phyloP scores from a whole-genome alignment of 306 rosid genomes.

The Prunus dulcis region DNA sequence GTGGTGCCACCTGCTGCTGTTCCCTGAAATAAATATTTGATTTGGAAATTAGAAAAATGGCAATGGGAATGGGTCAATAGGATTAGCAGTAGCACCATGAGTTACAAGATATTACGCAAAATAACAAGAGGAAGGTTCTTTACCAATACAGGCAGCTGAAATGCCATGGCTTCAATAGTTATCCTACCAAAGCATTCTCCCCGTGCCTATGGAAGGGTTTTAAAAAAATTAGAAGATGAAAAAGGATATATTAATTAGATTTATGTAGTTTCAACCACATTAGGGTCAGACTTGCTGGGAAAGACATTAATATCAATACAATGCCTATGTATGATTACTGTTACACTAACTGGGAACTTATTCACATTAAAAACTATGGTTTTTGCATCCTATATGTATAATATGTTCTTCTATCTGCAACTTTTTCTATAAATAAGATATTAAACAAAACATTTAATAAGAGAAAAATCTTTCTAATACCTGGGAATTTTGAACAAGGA shows the following conservation, averaged over 20 bases:
- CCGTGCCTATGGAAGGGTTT: constrained; percentile 39
- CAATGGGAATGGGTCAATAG: constrained; percentile 7
- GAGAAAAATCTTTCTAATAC: constrained; percentile 26
- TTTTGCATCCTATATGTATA: not conserved
- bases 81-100: not conserved
- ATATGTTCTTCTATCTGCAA: not conserved
- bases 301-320: not conserved
- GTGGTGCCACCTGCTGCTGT: constrained; percentile 90
- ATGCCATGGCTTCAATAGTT: constrained; percentile 86
- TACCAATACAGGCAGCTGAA: constrained; percentile 89
- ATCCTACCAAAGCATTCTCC: constrained; percentile 92
- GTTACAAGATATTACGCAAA: not conserved
- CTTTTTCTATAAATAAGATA: not conserved
- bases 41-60: not conserved
- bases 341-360: not conserved
- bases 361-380: constrained; percentile 1
- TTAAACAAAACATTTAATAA: constrained; percentile 1
- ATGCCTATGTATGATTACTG: not conserved
- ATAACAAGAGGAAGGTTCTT: not conserved
- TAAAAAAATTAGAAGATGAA: not conserved
- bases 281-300: not conserved
- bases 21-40: constrained; percentile 44
- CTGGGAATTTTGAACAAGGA: constrained; percentile 97
- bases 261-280: not conserved
- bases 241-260: not conserved